Percentiles rank a stretch among this genome's conserved stretches.
These are phyloP conservation scores for Heliamphora exappendiculata DNA, from an alignment of 148 eudicot genomes.

Conservation along the genomic window DNA sequence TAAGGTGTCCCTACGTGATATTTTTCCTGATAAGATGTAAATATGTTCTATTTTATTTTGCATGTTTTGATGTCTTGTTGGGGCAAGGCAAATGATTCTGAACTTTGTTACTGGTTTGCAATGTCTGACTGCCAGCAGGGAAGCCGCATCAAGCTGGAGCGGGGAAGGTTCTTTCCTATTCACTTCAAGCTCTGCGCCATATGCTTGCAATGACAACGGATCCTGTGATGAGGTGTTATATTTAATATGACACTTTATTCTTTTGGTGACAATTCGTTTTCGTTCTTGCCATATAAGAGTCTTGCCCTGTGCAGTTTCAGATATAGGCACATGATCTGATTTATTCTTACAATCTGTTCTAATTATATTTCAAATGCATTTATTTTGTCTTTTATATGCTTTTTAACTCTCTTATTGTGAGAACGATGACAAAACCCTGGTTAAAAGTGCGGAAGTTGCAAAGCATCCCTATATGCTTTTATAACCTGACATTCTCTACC, in stretches of 20 bases:
- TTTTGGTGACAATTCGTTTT: background rate
- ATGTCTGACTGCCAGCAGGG: conserved; percentile 32
- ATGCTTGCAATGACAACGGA: conserved; percentile 82
- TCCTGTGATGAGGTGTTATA: conserved; percentile 65
- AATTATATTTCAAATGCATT: background rate
- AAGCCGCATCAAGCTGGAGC: conserved; percentile 65
- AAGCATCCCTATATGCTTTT: background rate
- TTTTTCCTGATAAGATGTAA: background rate
- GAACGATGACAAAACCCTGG: background rate
- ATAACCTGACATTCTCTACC: background rate
- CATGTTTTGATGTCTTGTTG: background rate
- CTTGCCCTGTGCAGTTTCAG: background rate
- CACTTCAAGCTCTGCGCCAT: conserved; percentile 87
- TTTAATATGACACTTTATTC: conserved; percentile 9
- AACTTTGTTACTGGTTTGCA: background rate
- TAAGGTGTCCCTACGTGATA: background rate
- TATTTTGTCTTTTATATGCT: background rate
- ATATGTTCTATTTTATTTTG: background rate
- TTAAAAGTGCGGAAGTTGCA: background rate
- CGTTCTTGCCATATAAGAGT: background rate
- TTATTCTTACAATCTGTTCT: background rate
- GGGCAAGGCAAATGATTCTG: background rate
- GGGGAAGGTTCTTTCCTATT: conserved; percentile 82
- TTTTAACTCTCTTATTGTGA: background rate
- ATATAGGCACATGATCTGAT: background rate